Conservation (phyloP, 306 rosid species). For the Styphnolobium japonicum region DNA sequence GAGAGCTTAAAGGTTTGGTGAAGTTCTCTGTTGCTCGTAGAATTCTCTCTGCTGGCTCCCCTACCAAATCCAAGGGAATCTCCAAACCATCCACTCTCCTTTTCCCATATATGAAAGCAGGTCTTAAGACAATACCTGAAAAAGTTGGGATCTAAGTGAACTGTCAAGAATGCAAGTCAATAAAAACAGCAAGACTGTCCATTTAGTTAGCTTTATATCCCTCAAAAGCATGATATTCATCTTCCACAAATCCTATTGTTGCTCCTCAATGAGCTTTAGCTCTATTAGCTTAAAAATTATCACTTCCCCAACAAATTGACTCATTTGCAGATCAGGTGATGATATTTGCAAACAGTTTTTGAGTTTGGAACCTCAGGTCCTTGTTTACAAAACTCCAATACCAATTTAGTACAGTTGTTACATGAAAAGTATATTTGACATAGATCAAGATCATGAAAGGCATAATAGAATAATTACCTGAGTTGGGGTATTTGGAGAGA, state of each 20-base stretch:
- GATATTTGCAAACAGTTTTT: not conserved
- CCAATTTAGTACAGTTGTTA: not conserved
- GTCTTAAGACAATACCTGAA: constrained; percentile 88
- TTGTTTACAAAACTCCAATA: constrained; percentile 13
- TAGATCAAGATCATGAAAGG: not conserved
- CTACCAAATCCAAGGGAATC: constrained; percentile 81
- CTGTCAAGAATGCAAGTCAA: not conserved
- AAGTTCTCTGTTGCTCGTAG: constrained; percentile 60
- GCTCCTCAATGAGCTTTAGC: not conserved
- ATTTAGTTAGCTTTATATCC: not conserved
- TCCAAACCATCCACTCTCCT: constrained; percentile 78
- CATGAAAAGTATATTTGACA: not conserved
- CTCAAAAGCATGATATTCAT: not conserved
- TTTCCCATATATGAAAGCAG: constrained; percentile 89
- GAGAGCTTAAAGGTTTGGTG: constrained; percentile 80
- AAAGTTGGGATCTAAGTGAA: constrained; percentile 29
- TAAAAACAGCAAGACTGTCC: not conserved
- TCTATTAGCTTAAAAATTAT: not conserved
- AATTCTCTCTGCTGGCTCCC: constrained; percentile 79
- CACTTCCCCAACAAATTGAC: not conserved
- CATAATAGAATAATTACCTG: constrained; percentile 57
- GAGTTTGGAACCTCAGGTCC: not conserved
- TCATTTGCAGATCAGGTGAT: not conserved
- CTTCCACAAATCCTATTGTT: not conserved
- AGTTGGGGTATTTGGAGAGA: constrained; percentile 86